Conservation (phyloP, 371 early-diverging fungal species). For the Mucor lusitanicus region DNA sequence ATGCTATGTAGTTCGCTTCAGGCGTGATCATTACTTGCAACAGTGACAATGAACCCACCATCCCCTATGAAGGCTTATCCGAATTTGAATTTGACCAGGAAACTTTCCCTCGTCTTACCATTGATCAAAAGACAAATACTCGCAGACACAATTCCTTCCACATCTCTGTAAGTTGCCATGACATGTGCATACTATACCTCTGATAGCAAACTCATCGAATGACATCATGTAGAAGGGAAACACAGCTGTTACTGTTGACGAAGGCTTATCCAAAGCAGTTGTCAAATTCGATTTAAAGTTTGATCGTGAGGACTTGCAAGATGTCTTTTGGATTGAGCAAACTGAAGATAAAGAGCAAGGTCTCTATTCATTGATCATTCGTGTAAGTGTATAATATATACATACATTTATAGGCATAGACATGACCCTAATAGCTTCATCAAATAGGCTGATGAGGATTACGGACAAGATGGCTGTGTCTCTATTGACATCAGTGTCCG, state of each 20-base stretch:
- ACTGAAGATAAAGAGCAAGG: background rate
- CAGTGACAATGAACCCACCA: background rate
- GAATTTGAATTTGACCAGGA: constrained; percentile 7
- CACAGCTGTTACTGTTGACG: background rate
- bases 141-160: background rate
- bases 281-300: constrained; percentile 9
- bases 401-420: background rate
- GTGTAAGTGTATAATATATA: background rate
- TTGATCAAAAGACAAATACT: background rate
- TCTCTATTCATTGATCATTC: background rate
- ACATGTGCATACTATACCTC: background rate
- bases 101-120: background rate
- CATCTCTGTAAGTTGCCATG: background rate
- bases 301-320: constrained; percentile 9
- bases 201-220: too few relatives aligned
- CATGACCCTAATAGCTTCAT: background rate
- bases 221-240: background rate
- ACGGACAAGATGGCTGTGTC: background rate
- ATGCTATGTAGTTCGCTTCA: background rate
- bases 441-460: background rate
- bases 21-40: background rate
- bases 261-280: background rate
- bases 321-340: constrained; percentile 8
- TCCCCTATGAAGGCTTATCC: constrained; percentile 12
- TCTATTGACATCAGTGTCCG: constrained; percentile 7